phyloP scores from a whole-genome alignment of 139 green algal species.

The Astrephomene gubernaculifera region DNA sequence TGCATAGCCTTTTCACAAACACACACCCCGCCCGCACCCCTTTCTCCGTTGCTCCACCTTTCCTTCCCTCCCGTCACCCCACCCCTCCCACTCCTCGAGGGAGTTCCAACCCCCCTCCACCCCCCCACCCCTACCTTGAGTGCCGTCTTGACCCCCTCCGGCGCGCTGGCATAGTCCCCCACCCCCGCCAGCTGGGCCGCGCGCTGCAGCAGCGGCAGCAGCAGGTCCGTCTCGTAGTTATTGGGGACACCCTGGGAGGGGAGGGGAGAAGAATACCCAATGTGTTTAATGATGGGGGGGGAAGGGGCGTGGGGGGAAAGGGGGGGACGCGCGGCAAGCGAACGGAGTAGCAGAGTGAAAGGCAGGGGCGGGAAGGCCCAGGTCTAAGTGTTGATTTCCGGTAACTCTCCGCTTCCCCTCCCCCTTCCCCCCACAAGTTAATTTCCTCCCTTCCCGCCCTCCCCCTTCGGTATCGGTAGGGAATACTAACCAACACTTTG shows the following conservation, averaged over 20 bases:
- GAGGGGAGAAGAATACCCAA: neutral
- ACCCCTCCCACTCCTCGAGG: neutral
- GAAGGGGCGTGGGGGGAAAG: neutral
- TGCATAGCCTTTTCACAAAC: no score
- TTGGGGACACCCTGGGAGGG: conserved; percentile 80
- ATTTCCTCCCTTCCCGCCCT: neutral
- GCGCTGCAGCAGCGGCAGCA: conserved; percentile 87
- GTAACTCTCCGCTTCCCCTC: neutral
- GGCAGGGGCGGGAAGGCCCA: neutral
- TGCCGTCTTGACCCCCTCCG: conserved; percentile 60
- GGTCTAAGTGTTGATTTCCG: no score
- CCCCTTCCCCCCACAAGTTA: no score
- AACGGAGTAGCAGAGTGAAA: neutral
- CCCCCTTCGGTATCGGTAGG: no score
- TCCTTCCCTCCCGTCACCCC: neutral
- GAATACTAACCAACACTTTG: no score
- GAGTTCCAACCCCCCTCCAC: no score
- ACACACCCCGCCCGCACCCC: no score
- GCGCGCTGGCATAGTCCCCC: conserved; percentile 71
- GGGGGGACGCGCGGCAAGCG: neutral
- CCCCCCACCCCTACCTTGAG: conserved; percentile 68
- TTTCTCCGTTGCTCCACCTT: neutral
- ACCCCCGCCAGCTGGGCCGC: conserved; percentile 78
- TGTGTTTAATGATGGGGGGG: no score
- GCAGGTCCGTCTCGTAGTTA: conserved; percentile 98